A percentile compares a stretch with the other conserved stretches of the same genome.
phyloP scores from a whole-genome alignment of 768 basidiomycete species.

The Lanmaoa pseudosensibilis region DNA sequence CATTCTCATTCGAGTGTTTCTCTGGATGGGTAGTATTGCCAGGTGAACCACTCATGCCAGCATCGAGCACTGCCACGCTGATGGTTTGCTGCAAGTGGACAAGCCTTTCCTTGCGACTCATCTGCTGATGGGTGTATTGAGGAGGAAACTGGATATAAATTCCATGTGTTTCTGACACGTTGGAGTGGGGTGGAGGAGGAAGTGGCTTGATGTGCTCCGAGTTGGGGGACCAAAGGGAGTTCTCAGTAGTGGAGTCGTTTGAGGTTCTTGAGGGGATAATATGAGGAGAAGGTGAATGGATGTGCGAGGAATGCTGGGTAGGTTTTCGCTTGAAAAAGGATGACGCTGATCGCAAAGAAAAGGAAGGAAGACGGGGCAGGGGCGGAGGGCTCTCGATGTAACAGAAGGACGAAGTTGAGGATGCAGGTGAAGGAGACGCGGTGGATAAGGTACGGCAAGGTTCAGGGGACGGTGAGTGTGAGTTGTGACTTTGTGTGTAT shows the following conservation, averaged over 20 bases:
- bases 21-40: conserved; percentile 3
- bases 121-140: background rate
- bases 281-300: background rate
- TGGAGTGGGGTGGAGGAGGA: conserved; percentile 14
- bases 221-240: background rate
- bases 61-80: conserved; percentile 37
- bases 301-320: background rate
- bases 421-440: conserved; percentile 9
- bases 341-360: conserved; percentile 19
- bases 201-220: conserved; percentile 17
- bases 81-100: conserved; percentile 37
- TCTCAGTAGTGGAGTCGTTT: background rate
- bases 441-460: background rate
- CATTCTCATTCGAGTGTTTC: background rate
- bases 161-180: conserved; percentile 15
- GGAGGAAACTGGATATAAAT: conserved; percentile 28
- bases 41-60: conserved; percentile 41
- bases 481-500: too few relatives aligned
- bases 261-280: background rate
- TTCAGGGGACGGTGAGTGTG: too few relatives aligned
- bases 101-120: conserved; percentile 24
- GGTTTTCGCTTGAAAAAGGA: conserved; percentile 30
- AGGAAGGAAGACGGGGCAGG: conserved; percentile 8
- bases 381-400: conserved; percentile 25
- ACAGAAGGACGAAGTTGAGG: conserved; percentile 29